Conservation (phyloP, 371 early-diverging fungal genomes). For the Blakeslea trispora region DNA sequence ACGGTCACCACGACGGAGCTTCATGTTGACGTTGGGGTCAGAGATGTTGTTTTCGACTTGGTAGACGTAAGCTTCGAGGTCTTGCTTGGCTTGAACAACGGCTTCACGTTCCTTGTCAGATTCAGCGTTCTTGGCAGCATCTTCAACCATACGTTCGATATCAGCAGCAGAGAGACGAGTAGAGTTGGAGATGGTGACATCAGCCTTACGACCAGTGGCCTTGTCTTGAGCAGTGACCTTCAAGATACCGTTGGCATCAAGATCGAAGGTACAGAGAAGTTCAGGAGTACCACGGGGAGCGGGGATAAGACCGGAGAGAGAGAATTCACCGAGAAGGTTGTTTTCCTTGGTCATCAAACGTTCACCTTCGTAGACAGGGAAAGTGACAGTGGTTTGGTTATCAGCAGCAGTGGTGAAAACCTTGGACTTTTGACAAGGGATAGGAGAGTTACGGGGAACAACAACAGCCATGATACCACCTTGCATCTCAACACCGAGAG, state of each 20-base stretch:
- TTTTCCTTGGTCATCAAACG: slow-evolving; percentile 90
- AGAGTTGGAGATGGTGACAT: slow-evolving; percentile 90
- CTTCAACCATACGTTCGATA: slow-evolving; percentile 86
- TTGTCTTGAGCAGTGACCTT: slow-evolving; percentile 92
- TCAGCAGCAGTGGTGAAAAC: slow-evolving; percentile 93
- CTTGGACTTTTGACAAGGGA: slow-evolving; percentile 88
- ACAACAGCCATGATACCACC: slow-evolving; percentile 74
- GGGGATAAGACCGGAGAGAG: slow-evolving; percentile 81
- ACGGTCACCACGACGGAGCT: slow-evolving; percentile 68
- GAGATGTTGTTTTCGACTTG: slow-evolving; percentile 79
- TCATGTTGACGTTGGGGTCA: slow-evolving; percentile 79
- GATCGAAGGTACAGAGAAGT: slow-evolving; percentile 90
- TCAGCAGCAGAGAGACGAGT: slow-evolving; percentile 86
- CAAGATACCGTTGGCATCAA: slow-evolving; percentile 93
- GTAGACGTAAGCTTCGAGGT: slow-evolving; percentile 85
- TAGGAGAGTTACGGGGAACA: slow-evolving; percentile 79
- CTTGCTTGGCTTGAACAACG: slow-evolving; percentile 81
- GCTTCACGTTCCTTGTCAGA: slow-evolving; percentile 80
- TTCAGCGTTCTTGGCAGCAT: slow-evolving; percentile 85
- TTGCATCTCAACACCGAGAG: slow-evolving; percentile 87
- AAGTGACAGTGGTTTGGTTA: slow-evolving; percentile 89
- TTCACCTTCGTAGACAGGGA: slow-evolving; percentile 93
- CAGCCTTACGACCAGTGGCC: slow-evolving; percentile 83
- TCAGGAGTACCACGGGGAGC: slow-evolving; percentile 89
- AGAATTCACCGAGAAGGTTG: slow-evolving; percentile 90